These are phyloP conservation scores for Chytriomyces confervae DNA, from an alignment of 192 early-diverging fungal species.

Conservation along the genomic window DNA sequence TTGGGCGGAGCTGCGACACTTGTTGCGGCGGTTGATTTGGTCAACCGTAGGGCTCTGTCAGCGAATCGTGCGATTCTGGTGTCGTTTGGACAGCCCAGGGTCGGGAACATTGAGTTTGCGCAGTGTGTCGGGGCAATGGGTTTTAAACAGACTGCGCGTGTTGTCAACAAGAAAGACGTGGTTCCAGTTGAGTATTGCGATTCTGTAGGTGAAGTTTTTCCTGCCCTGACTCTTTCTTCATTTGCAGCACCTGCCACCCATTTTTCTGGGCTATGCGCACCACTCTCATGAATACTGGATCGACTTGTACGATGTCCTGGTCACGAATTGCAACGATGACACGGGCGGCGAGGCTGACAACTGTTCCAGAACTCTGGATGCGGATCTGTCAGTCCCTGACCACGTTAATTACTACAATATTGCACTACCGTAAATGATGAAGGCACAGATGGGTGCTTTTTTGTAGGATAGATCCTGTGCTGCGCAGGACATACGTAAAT, in stretches of 20 bases:
- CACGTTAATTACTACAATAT: too few species aligned
- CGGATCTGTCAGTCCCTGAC: too few species aligned
- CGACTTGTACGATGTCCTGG: not conserved
- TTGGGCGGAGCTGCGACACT: constrained; percentile 44
- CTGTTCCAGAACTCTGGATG: too few species aligned
- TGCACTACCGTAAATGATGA: too few species aligned
- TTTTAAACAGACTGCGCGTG: not conserved
- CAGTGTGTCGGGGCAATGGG: constrained; percentile 11
- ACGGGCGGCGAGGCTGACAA: too few species aligned
- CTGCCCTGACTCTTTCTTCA: constrained; percentile 8
- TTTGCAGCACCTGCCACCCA: constrained; percentile 17
- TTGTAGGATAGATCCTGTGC: too few species aligned
- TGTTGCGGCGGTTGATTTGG: constrained; percentile 41
- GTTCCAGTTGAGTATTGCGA: constrained; percentile 7
- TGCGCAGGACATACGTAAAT: too few species aligned
- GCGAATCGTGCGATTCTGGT: constrained; percentile 24
- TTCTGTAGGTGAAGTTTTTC: not conserved
- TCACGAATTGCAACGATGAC: constrained; percentile 23
- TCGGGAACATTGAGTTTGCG: constrained; percentile 45
- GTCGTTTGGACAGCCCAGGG: constrained; percentile 47
- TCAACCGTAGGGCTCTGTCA: constrained; percentile 13
- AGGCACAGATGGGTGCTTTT: too few species aligned
- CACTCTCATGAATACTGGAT: constrained; percentile 32
- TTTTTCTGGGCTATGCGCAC: constrained; percentile 28
- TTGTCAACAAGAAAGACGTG: constrained; percentile 37